Evolutionary conservation across 306 rosid genomes (phyloP).

Genomic region (Lathyrus tuberosus): DNA sequence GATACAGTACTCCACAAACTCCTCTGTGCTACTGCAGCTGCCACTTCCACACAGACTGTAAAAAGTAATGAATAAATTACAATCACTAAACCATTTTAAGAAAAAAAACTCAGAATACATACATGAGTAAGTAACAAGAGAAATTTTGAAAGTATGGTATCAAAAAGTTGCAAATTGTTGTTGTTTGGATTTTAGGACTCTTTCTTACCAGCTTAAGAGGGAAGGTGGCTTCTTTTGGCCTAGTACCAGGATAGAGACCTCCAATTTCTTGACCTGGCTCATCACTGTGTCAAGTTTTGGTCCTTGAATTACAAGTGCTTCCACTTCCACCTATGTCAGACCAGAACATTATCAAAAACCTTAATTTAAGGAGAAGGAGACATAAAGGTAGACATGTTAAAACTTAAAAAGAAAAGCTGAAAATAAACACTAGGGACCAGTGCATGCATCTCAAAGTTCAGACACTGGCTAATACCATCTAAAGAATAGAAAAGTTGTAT

Average conservation of each 20-base stretch:
- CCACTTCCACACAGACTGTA: constrained; percentile 76
- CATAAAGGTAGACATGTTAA: constrained; percentile 27
- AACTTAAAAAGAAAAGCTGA: constrained; percentile 42
- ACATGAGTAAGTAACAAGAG: background rate
- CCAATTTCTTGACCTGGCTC: constrained; percentile 94
- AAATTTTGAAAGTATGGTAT: background rate
- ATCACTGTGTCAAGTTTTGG: constrained; percentile 74
- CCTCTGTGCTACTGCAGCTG: constrained; percentile 57
- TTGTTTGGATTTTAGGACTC: constrained; percentile 41
- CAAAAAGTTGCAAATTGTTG: background rate
- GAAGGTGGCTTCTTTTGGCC: constrained; percentile 85
- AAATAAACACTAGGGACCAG: constrained; percentile 41
- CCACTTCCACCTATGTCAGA: constrained; percentile 76
- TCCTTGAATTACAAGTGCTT: constrained; percentile 86
- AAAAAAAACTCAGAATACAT: background rate
- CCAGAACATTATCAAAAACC: constrained; percentile 12
- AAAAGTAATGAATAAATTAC: background rate
- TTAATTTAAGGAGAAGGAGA: background rate
- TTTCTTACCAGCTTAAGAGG: constrained; percentile 66
- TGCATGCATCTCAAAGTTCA: constrained; percentile 44
- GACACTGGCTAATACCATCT: constrained; percentile 32
- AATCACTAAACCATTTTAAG: too few species aligned
- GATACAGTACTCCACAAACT: constrained; percentile 84
- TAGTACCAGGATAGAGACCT: constrained; percentile 81
- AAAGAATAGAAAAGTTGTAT: constrained; percentile 36